phyloP scores from a whole-genome alignment of 169 alveolate genomes.

The Theileria orientalis region DNA sequence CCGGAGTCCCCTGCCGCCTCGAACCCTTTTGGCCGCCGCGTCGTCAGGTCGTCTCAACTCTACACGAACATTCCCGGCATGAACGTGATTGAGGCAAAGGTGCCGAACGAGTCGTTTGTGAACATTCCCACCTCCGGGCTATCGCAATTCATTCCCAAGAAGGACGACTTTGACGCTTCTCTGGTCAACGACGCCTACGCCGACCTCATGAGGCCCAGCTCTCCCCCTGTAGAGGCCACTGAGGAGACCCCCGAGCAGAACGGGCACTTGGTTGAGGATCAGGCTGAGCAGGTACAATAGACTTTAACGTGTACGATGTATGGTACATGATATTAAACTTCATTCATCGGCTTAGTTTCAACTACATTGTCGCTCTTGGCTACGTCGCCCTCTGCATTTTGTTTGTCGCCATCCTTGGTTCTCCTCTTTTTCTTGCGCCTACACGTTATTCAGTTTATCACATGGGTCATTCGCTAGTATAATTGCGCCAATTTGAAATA shows the following conservation, averaged over 20 bases:
- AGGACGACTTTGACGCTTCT: constrained; percentile 10
- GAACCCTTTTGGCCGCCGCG: constrained; percentile 30
- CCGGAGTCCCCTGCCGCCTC: background rate
- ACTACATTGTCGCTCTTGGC: no score
- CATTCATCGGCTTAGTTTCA: no score
- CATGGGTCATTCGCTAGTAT: no score
- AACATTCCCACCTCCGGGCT: constrained; percentile 29
- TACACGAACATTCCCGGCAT: constrained; percentile 77
- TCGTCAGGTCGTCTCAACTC: constrained; percentile 63
- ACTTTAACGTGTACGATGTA: background rate
- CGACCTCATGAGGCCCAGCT: constrained; percentile 5
- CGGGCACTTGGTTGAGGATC: no score
- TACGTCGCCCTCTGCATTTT: background rate
- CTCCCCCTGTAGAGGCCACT: background rate
- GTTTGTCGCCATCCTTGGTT: background rate
- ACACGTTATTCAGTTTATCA: no score
- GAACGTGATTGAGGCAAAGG: constrained; percentile 53
- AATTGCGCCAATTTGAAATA: no score
- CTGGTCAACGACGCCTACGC: constrained; percentile 25
- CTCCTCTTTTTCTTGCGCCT: background rate
- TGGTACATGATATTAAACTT: background rate
- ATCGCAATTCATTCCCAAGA: constrained; percentile 59
- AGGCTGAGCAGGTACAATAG: background rate
- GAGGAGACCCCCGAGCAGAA: background rate
- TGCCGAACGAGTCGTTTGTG: constrained; percentile 1